Conservation (phyloP, 2,329 filamentous ascomycete species). For the Emergomyces africanus region DNA sequence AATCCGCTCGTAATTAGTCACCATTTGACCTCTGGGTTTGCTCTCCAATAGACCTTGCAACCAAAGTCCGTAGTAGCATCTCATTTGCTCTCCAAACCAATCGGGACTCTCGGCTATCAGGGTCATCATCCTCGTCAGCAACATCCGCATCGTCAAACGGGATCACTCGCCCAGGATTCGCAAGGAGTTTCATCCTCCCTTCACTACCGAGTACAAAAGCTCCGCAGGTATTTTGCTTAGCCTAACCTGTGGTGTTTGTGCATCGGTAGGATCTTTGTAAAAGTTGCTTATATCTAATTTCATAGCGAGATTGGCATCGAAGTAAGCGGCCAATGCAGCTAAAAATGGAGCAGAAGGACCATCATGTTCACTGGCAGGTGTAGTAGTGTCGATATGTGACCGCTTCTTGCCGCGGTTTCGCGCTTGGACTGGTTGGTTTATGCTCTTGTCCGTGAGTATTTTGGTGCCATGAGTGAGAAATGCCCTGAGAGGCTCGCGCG, state of each 20-base stretch:
- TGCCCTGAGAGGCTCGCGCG: conserved; percentile 16
- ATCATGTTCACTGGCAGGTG: neutral
- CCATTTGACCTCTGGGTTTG: neutral
- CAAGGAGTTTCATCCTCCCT: conserved; percentile 27
- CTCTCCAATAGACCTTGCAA: conserved; percentile 17
- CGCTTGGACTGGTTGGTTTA: conserved; percentile 9
- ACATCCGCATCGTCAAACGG: conserved; percentile 11
- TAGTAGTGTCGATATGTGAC: conserved; percentile 2
- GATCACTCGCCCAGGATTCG: conserved; percentile 9
- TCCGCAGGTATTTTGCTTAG: conserved; percentile 26
- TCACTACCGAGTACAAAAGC: conserved; percentile 28
- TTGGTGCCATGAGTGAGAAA: conserved; percentile 14
- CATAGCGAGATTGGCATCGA: conserved; percentile 29
- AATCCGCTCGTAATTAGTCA: neutral
- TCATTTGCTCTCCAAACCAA: conserved; percentile 21
- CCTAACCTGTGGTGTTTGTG: conserved; percentile 18
- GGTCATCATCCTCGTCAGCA: conserved; percentile 10
- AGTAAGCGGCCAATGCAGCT: conserved; percentile 21
- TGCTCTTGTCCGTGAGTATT: conserved; percentile 9
- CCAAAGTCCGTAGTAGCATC: conserved; percentile 19
- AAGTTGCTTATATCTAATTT: conserved; percentile 18
- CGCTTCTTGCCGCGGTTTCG: conserved; percentile 4
- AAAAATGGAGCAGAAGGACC: conserved; percentile 13
- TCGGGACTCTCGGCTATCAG: conserved; percentile 10
- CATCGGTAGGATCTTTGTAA: conserved; percentile 5